phyloP scores from a whole-genome alignment of 352 stramenopile genomes.

The Globisporangium polare region DNA sequence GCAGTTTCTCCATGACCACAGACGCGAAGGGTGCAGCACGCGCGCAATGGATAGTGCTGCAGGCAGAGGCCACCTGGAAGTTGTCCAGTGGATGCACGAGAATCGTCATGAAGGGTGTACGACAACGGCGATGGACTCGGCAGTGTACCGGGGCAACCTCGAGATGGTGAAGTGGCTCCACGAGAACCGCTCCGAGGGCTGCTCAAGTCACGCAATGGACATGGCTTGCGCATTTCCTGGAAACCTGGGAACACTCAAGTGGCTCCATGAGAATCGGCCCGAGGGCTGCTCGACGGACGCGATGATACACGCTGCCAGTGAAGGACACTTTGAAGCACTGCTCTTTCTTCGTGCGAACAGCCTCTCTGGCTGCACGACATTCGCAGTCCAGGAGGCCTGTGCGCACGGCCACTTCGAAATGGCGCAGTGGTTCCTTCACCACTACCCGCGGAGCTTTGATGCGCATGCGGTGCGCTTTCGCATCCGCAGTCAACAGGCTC shows the following conservation, averaged over 20 bases:
- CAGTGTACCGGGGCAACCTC: background rate
- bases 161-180: constrained; percentile 6
- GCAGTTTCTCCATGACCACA: too few species aligned
- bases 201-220: background rate
- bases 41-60: too few species aligned
- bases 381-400: background rate
- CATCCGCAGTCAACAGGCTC: background rate
- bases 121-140: background rate
- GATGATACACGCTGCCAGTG: background rate
- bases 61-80: background rate
- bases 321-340: background rate
- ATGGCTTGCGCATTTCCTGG: background rate
- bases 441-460: background rate
- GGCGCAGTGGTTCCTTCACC: background rate
- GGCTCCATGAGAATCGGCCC: background rate
- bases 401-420: background rate
- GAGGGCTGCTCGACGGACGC: too few species aligned
- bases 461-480: background rate
- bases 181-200: background rate
- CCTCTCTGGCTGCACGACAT: background rate
- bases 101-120: background rate
- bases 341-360: background rate
- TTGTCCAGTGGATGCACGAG: background rate
- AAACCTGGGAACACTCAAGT: background rate
- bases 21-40: too few species aligned